Base-by-base conservation (phyloP, 129 eudicot genomes). In the Pittosporum tobira region DNA sequence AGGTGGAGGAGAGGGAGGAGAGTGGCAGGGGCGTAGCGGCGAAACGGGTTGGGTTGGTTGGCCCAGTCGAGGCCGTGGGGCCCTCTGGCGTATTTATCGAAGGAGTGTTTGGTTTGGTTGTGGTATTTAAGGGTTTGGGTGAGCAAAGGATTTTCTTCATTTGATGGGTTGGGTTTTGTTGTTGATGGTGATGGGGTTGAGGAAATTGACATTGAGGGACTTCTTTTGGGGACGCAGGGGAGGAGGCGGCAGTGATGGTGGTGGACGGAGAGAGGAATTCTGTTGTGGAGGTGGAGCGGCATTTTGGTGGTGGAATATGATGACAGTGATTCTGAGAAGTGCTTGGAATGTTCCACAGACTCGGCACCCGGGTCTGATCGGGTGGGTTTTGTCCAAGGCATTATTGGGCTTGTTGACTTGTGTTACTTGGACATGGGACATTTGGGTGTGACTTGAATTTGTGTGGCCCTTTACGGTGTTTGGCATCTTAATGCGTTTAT, bases 41-140 rank as follows among this genome's bases (percentile, higher is more conserved):
- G 90, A 68, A 93, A 93, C 24, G 96, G 96, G 74, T 87, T 79
- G 67, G 99, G 99, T 55, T 91, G 99, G 64, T 87, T 93, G 16
- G 80, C 85, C 99, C 99, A 84, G 68, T 87, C 96, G 30, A 93
- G 90, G 51, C 85, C 79, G 21, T 71, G 88, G 6, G 96, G 96
- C 37, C 88, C 91, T 60, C 67, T 77, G 34, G 99, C 83, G 73
- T 74, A 87, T 51, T 73, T 74, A 24, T 69, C 78, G 81, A 86
- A 91, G 29, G 73, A 61, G 74, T 91, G 96, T 66, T 91, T 91
- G 37, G 99, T 93, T 73, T 81, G 96, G 49, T 87, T 73, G 72
- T 93, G 99, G 53, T 81, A 87, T 25, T 79, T 77, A 48, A 86
- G 62, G 26, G 73, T 71, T 73, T 90, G 91, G 53, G 59, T 55